Conservation (phyloP, 2,329 filamentous ascomycete genomes). For the Xylaria sp. region DNA sequence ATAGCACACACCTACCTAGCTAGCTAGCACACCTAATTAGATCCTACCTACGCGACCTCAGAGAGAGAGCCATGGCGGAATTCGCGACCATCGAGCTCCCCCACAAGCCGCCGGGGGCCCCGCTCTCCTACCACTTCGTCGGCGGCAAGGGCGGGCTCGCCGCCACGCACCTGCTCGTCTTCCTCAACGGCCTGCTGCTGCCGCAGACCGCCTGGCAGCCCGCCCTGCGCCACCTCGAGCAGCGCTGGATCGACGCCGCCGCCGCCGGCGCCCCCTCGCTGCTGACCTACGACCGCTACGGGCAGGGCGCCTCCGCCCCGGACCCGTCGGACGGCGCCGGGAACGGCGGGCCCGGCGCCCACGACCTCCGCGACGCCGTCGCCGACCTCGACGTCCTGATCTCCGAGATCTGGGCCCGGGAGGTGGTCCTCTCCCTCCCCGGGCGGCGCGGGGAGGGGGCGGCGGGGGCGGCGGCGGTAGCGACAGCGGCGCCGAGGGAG, state of each 20-base stretch:
- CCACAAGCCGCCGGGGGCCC: conserved; percentile 25
- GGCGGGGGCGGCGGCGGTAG: background rate
- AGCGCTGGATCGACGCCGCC: conserved; percentile 8
- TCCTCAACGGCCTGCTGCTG: conserved; percentile 34
- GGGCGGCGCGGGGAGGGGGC: background rate
- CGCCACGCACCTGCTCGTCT: conserved; percentile 27
- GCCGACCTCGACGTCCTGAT: conserved; percentile 50
- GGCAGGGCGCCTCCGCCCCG: conserved; percentile 52
- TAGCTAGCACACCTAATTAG: conserved; percentile 4
- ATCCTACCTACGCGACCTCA: background rate
- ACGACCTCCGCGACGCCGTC: conserved; percentile 49
- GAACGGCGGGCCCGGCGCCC: conserved; percentile 54
- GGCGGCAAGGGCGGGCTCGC: conserved; percentile 21
- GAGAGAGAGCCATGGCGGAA: conserved; percentile 2
- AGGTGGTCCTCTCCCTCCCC: conserved; percentile 25
- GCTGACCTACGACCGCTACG: conserved; percentile 61
- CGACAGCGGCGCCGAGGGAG: conserved; percentile 4
- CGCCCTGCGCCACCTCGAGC: conserved; percentile 18
- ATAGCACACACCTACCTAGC: too few relatives aligned
- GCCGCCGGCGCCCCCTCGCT: conserved; percentile 33
- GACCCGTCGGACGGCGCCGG: conserved; percentile 51
- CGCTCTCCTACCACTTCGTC: conserved; percentile 19
- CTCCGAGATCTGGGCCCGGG: conserved; percentile 40
- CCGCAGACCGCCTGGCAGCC: conserved; percentile 31
- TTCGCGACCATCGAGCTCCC: conserved; percentile 20